A percentile compares a stretch with the other conserved stretches of the same genome.
phyloP scores from a whole-genome alignment of 2,329 filamentous ascomycete genomes.

The Elsinoe arachidis region DNA sequence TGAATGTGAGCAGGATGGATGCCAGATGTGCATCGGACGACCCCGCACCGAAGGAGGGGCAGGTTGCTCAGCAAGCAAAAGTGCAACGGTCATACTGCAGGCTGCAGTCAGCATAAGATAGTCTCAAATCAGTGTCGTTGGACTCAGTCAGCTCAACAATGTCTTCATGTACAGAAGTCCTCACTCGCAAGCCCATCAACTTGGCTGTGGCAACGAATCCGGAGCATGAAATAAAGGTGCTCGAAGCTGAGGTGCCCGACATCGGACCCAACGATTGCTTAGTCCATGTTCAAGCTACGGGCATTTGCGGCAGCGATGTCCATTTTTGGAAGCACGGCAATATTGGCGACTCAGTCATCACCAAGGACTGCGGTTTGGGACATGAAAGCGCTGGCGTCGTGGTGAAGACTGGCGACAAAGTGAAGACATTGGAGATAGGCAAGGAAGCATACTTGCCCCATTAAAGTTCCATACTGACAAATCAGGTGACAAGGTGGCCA shows the following conservation, averaged over 20 bases:
- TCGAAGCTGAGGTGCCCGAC: slow-evolving; percentile 19
- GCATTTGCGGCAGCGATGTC: slow-evolving; percentile 72
- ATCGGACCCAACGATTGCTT: slow-evolving; percentile 33
- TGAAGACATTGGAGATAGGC: slow-evolving; percentile 43
- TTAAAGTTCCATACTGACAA: neutral
- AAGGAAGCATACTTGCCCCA: slow-evolving; percentile 1
- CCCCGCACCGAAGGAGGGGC: neutral
- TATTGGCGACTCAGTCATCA: slow-evolving; percentile 53
- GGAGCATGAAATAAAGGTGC: slow-evolving; percentile 24
- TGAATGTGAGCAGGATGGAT: neutral
- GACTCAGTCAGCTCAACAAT: slow-evolving; percentile 1
- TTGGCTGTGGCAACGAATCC: slow-evolving; percentile 27
- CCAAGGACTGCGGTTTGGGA: slow-evolving; percentile 56
- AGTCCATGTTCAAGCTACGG: slow-evolving; percentile 70
- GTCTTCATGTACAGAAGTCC: slow-evolving; percentile 18
- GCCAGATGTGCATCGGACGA: neutral
- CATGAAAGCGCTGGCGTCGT: slow-evolving; percentile 58
- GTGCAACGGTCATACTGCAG: neutral
- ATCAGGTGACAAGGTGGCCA: slow-evolving; percentile 53
- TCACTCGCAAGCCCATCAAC: slow-evolving; percentile 24
- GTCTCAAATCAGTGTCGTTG: too few relatives aligned
- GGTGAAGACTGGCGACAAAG: slow-evolving; percentile 47
- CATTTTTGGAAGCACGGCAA: slow-evolving; percentile 60
- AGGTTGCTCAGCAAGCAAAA: neutral
- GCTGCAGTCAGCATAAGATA: neutral